Conservation (phyloP, 495 filamentous ascomycete genomes). For the Aspergillus incahuasiensis region DNA sequence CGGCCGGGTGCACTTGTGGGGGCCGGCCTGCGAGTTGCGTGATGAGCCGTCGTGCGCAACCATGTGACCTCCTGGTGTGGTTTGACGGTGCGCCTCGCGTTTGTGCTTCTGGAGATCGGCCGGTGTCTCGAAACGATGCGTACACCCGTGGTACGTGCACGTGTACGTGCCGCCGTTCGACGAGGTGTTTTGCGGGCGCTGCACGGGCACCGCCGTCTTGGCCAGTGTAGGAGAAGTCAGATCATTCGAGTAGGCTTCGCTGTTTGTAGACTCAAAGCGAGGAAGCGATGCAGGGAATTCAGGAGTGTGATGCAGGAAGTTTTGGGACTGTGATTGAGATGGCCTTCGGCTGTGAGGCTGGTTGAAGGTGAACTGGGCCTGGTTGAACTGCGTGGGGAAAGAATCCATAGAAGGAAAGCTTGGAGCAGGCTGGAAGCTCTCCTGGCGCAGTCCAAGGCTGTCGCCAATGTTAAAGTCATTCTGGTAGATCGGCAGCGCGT, state of each 20-base stretch:
- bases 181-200: slow-evolving; percentile 55
- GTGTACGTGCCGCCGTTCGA: slow-evolving; percentile 88
- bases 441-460: slow-evolving; percentile 35
- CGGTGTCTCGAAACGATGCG: slow-evolving; percentile 80
- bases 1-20: slow-evolving; percentile 84
- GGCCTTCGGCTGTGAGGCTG: slow-evolving; percentile 48
- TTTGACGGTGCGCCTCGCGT: slow-evolving; percentile 81
- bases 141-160: slow-evolving; percentile 91
- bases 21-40: slow-evolving; percentile 79
- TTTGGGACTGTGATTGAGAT: slow-evolving; percentile 20
- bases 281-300: slow-evolving; percentile 60
- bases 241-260: slow-evolving; percentile 38
- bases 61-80: slow-evolving; percentile 41
- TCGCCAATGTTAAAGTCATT: slow-evolving; percentile 40
- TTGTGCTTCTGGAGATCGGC: slow-evolving; percentile 91
- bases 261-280: slow-evolving; percentile 61
- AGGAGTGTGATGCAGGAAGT: slow-evolving; percentile 44
- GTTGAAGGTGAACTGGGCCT: slow-evolving; percentile 31
- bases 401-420: slow-evolving; percentile 37
- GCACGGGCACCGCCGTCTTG: slow-evolving; percentile 23
- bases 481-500: slow-evolving; percentile 56
- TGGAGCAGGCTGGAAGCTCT: slow-evolving; percentile 43
- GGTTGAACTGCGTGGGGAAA: slow-evolving; percentile 33
- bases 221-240: slow-evolving; percentile 26
- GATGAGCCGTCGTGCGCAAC: slow-evolving; percentile 46